Percentiles rank a stretch among this genome's conserved stretches.
phyloP scores from a whole-genome alignment of 108 stramenopile genomes.

The Cyclotella atomus region DNA sequence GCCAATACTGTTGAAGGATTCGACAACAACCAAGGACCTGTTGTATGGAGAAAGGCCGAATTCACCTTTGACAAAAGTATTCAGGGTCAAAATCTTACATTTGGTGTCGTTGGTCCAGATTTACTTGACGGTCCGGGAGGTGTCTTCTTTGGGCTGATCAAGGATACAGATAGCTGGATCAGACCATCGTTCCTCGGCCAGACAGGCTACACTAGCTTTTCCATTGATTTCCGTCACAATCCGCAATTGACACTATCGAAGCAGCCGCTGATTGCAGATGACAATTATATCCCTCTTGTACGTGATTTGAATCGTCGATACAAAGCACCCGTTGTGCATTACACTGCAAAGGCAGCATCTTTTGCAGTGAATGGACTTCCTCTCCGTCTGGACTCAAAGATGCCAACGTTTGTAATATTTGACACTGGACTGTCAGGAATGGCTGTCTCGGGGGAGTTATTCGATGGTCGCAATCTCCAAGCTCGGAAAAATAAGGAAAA shows the following conservation, averaged over 20 bases:
- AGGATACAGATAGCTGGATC: conserved; percentile 52
- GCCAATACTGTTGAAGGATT: conserved; percentile 58
- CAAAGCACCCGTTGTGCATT: conserved; percentile 65
- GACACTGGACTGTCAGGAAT: conserved; percentile 78
- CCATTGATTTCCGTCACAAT: conserved; percentile 38
- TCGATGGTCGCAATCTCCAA: conserved; percentile 53
- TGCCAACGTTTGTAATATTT: conserved; percentile 64
- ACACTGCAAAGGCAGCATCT: conserved; percentile 43
- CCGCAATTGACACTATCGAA: conserved; percentile 21
- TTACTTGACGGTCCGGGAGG: conserved; percentile 63
- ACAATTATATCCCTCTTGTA: conserved; percentile 55
- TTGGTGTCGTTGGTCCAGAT: conserved; percentile 47
- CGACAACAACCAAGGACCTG: conserved; percentile 65
- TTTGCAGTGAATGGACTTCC: conserved; percentile 53
- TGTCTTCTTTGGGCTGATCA: conserved; percentile 64
- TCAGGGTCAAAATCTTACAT: conserved; percentile 26
- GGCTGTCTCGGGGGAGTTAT: conserved; percentile 60
- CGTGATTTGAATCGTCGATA: conserved; percentile 52
- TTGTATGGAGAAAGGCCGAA: conserved; percentile 57
- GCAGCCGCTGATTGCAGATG: conserved; percentile 37
- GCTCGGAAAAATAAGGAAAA: conserved; percentile 53
- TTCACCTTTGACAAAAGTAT: conserved; percentile 47
- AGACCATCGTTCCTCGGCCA: conserved; percentile 67
- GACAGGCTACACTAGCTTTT: conserved; percentile 46
- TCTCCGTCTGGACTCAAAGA: conserved; percentile 20